Evolutionary conservation across 139 green algal genomes (phyloP), one percentile per base, ranked within the genome.

Genomic region (Chlamydomonas urium): DNA sequence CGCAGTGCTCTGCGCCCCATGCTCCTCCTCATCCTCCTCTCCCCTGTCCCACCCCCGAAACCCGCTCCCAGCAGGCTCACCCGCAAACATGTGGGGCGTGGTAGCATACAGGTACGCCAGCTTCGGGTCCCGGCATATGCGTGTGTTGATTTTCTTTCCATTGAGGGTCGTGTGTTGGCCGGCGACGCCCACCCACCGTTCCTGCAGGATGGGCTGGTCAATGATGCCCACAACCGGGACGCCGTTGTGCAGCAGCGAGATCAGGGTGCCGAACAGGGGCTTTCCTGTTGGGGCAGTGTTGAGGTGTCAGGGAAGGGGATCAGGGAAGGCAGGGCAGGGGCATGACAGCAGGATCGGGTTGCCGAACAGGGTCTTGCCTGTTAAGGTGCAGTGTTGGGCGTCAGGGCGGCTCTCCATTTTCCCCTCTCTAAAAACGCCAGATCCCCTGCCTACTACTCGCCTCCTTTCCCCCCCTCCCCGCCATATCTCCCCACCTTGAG

Each of bases 321-420:
- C 24, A 63, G 26, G 53, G 53, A 26, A 32, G 29, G 14, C 42
- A 50, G 14, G 14, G 14, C 42, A 14, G 42, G 10, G 42, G 42
- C 42, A 50, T 50, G 42, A 8, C 42, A 24, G 21, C 53, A 63
- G 10, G 28, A 99, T 92, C 6, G 99, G 84, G 1, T 92, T 98
- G 33, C 94, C 95, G 77, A 97, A 99, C 35, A 97, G 72, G 6
- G 95, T 94, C 83, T 99, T 99, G 73, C 94, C 94, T 97, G 84
- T 8, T 17, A 63, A 63, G 29, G 26, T 14, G 53, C n/a, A n/a
- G n/a, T n/a, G n/a, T n/a, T n/a, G n/a, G n/a, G n/a, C n/a, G n/a
- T n/a, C n/a, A n/a, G n/a, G n/a, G n/a, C n/a, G n/a, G n/a, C n/a
- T n/a, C n/a, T n/a, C n/a, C n/a, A n/a, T n/a, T n/a, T n/a, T n/a